A percentile compares a stretch with the other conserved stretches of the same genome.
Evolutionary conservation across 2,329 filamentous ascomycete genomes (phyloP).

Genomic region (Ilyonectria sp.): DNA sequence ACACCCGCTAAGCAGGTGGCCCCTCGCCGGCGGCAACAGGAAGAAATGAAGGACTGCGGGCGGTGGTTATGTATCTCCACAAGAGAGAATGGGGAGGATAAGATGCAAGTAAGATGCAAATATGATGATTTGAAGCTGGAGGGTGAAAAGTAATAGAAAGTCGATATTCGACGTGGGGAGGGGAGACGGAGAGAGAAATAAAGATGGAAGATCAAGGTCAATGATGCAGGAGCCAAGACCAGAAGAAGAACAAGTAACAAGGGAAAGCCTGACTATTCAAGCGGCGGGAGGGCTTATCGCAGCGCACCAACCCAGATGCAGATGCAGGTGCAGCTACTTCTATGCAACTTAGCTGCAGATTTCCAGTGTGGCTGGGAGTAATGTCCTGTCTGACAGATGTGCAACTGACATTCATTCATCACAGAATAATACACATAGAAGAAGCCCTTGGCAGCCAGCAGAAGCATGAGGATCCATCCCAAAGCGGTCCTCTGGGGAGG

Average conservation of each 20-base stretch:
- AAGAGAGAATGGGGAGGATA: neutral
- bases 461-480: neutral
- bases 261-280: neutral
- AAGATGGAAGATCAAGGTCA: neutral
- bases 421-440: too few species aligned
- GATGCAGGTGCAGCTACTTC: neutral
- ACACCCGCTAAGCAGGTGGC: constrained; percentile 26
- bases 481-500: neutral
- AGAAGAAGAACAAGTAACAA: neutral
- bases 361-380: neutral
- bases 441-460: too few species aligned
- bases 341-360: neutral
- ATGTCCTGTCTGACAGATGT: neutral
- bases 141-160: neutral
- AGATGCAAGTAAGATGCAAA: neutral
- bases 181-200: neutral
- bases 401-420: too few species aligned
- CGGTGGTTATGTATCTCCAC: constrained; percentile 2
- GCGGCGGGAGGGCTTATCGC: neutral
- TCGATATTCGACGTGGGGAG: neutral
- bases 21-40: constrained; percentile 11
- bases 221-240: neutral
- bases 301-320: neutral
- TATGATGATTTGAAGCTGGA: neutral
- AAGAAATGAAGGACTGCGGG: constrained; percentile 14